Evolutionary conservation across 192 early-diverging fungal species (phyloP).

Genomic region (Backusella macrospora): DNA sequence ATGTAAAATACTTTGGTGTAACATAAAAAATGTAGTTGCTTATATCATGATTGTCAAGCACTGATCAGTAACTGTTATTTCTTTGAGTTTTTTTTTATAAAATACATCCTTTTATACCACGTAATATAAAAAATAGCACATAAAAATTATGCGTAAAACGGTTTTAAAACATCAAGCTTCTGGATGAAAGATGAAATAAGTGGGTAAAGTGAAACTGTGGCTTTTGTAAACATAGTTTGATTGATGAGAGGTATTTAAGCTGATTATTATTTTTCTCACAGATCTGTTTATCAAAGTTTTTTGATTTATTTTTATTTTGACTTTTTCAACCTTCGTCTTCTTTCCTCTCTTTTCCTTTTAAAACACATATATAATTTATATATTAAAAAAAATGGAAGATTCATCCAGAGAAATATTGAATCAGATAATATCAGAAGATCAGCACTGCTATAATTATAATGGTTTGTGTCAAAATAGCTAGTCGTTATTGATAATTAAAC

Average conservation of each 20-base stretch:
- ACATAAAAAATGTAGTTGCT: no score
- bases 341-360: not conserved
- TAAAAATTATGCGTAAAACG: no score
- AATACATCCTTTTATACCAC: no score
- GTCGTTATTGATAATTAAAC: not conserved
- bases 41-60: no score
- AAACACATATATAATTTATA: not conserved
- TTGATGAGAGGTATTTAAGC: not conserved
- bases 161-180: no score
- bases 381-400: conserved; percentile 44
- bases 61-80: no score
- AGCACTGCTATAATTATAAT: conserved; percentile 53
- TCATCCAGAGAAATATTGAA: conserved; percentile 55
- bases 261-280: conserved; percentile 7
- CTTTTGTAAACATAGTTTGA: no score
- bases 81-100: no score
- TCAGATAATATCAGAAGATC: conserved; percentile 62
- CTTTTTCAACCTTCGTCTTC: not conserved
- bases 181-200: no score
- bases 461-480: not conserved
- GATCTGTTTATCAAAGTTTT: conserved; percentile 4
- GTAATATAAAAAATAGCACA: no score
- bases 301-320: not conserved
- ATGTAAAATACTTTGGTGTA: no score
- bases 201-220: no score